phyloP scores from a whole-genome alignment of 2,329 filamentous ascomycete species.

The Phialophora verrucosa region DNA sequence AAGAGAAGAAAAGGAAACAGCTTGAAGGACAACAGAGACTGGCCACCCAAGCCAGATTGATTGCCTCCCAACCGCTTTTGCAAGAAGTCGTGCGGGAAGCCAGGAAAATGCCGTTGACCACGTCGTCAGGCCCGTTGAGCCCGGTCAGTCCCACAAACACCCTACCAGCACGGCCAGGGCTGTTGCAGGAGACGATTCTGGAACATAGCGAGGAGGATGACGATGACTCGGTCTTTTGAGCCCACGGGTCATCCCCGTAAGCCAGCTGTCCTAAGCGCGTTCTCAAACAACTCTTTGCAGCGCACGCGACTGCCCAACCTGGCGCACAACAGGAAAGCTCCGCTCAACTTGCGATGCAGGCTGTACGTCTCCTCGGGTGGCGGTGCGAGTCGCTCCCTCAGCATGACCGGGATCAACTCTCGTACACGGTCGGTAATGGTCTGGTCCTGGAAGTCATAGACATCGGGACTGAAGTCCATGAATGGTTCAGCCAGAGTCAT shows the following conservation, averaged over 20 bases:
- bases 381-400: conserved; percentile 83
- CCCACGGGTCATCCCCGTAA: conserved; percentile 10
- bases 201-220: conserved; percentile 40
- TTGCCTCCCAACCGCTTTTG: conserved; percentile 36
- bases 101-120: conserved; percentile 30
- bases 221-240: conserved; percentile 33
- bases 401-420: conserved; percentile 87
- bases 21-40: conserved; percentile 33
- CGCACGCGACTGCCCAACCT: conserved; percentile 79
- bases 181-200: conserved; percentile 38
- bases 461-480: conserved; percentile 71
- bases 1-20: conserved; percentile 36
- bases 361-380: conserved; percentile 98
- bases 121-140: conserved; percentile 24
- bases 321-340: conserved; percentile 91
- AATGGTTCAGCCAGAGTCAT: conserved; percentile 94
- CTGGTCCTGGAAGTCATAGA: conserved; percentile 93
- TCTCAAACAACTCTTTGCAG: conserved; percentile 79
- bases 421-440: conserved; percentile 96
- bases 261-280: conserved; percentile 46
- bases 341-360: conserved; percentile 91
- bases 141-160: conserved; percentile 26
- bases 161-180: conserved; percentile 24
- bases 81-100: conserved; percentile 35
- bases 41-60: conserved; percentile 30